Evolutionary conservation across 768 basidiomycete species (phyloP).

Genomic region (Tulasnella sp.): DNA sequence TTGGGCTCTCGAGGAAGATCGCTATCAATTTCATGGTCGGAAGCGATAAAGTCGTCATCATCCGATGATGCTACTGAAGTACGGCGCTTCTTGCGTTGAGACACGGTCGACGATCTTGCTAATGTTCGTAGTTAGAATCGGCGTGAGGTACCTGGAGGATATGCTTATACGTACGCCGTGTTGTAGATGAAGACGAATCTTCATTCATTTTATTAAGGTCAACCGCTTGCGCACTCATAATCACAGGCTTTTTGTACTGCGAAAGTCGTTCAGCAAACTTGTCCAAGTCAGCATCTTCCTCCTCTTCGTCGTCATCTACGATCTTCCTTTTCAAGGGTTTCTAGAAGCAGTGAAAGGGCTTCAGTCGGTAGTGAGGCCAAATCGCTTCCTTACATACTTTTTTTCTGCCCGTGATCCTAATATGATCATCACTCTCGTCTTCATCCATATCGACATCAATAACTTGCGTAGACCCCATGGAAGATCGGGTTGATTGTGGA

Average conservation of each 20-base stretch:
- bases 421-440: constrained; percentile 35
- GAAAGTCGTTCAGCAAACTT: constrained; percentile 16
- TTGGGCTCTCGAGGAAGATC: not conserved
- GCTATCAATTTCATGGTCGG: constrained; percentile 39
- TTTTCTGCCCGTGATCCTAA: constrained; percentile 21
- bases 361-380: too few relatives aligned
- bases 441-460: constrained; percentile 59
- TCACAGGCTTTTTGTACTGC: constrained; percentile 16
- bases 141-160: not conserved
- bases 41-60: constrained; percentile 56
- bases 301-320: constrained; percentile 12
- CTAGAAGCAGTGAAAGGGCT: not conserved
- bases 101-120: not conserved
- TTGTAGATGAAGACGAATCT: constrained; percentile 5
- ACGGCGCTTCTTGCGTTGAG: not conserved
- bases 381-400: constrained; percentile 1
- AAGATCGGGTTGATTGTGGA: not conserved
- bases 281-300: constrained; percentile 12
- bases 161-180: constrained; percentile 4
- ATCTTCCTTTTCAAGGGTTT: constrained; percentile 16
- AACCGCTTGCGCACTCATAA: constrained; percentile 55
- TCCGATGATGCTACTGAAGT: not conserved
- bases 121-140: constrained; percentile 2
- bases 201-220: constrained; percentile 22
- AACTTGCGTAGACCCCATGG: constrained; percentile 18